Percentiles rank a stretch among this genome's conserved stretches.
phyloP scores from a whole-genome alignment of 441 rosid genomes.

The Gossypium davidsonii region DNA sequence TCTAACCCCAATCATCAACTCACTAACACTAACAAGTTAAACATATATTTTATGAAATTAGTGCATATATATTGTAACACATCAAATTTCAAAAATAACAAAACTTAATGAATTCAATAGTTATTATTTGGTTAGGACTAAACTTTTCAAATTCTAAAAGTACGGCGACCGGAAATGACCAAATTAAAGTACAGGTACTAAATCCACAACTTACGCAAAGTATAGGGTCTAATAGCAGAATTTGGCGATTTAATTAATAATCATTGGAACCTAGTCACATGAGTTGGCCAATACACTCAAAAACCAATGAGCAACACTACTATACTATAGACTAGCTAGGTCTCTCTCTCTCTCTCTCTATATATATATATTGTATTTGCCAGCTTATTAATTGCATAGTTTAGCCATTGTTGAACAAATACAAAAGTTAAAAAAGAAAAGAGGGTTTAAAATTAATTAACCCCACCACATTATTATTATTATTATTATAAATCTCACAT shows the following conservation, averaged over 20 bases:
- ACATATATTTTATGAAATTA: not conserved
- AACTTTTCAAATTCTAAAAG: too few species aligned
- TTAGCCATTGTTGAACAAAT: not conserved
- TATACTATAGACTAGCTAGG: too few species aligned
- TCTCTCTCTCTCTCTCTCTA: too few species aligned
- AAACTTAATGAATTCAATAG: too few species aligned
- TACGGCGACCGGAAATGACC: too few species aligned
- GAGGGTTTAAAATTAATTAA: not conserved
- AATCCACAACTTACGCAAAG: too few species aligned
- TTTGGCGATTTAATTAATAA: not conserved
- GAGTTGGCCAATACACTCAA: not conserved
- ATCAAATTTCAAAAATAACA: too few species aligned
- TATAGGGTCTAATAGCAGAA: too few species aligned
- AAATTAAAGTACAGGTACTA: too few species aligned
- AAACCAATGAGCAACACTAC: not conserved
- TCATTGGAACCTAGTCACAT: not conserved
- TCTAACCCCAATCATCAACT: not conserved
- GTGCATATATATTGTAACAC: not conserved
- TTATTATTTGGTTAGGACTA: too few species aligned
- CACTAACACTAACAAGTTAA: not conserved
- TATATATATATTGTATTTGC: not conserved
- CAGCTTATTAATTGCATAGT: not conserved
- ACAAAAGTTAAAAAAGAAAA: not conserved
- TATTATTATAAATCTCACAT: conserved; percentile 20
- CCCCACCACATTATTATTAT: too few species aligned